phyloP scores from a whole-genome alignment of 306 rosid species.

The Prunus mira region DNA sequence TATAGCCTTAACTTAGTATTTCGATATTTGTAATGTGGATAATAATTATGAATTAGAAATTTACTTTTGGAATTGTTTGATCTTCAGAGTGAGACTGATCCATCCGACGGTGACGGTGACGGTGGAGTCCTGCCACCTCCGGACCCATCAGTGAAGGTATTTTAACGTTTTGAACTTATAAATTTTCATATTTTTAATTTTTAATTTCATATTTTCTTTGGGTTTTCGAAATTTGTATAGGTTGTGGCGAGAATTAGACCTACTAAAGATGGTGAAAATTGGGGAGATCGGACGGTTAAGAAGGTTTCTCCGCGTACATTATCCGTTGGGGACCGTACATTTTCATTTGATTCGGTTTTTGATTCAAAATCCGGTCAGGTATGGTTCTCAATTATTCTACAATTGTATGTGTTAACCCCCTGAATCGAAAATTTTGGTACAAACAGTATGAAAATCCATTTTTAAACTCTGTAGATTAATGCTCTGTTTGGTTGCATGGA shows the following conservation, averaged over 20 bases:
- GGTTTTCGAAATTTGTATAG: slow-evolving; percentile 31
- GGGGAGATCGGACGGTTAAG: slow-evolving; percentile 50
- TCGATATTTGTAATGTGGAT: neutral
- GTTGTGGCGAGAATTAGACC: slow-evolving; percentile 87
- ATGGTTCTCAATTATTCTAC: neutral
- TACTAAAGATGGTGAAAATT: slow-evolving; percentile 30
- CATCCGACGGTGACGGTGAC: slow-evolving; percentile 15
- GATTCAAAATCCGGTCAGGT: slow-evolving; percentile 75
- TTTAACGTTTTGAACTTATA: neutral
- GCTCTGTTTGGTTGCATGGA: neutral
- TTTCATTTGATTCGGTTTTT: slow-evolving; percentile 69
- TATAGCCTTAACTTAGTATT: neutral
- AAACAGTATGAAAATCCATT: no score
- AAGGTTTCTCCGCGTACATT: slow-evolving; percentile 62
- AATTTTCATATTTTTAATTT: neutral
- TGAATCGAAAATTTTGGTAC: no score
- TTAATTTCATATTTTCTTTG: neutral
- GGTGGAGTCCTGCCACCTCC: slow-evolving; percentile 8
- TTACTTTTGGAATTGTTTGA: neutral
- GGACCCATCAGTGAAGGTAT: slow-evolving; percentile 35
- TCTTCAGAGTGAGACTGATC: slow-evolving; percentile 21
- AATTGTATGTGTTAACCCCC: no score
- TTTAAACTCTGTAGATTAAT: neutral
- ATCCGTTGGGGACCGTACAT: slow-evolving; percentile 54
- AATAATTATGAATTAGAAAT: neutral